phyloP scores from a whole-genome alignment of 345 rosid species.

The Orychophragmus violaceus region DNA sequence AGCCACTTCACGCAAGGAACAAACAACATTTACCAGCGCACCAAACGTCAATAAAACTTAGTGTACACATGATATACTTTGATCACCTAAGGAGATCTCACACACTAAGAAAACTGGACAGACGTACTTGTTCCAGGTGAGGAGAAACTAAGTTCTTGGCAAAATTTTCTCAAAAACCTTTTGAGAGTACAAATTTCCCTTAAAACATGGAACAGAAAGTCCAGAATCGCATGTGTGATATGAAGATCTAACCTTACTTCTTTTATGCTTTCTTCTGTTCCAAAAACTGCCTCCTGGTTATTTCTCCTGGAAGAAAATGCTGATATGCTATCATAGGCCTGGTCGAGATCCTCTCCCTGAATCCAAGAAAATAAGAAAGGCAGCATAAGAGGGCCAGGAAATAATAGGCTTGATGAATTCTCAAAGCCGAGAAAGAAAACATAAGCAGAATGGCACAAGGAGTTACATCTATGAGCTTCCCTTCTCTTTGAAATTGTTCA shows the following conservation, averaged over 20 bases:
- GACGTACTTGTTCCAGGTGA: neutral
- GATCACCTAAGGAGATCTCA: neutral
- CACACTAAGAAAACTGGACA: neutral
- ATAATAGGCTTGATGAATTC: neutral
- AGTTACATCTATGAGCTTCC: slow-evolving; percentile 70
- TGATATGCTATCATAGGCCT: slow-evolving; percentile 90
- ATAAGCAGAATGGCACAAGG: neutral
- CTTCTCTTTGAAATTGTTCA: slow-evolving; percentile 68
- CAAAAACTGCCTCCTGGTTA: slow-evolving; percentile 89
- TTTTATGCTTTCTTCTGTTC: slow-evolving; percentile 81
- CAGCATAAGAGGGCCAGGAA: neutral
- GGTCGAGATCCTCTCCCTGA: slow-evolving; percentile 92
- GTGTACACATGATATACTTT: neutral
- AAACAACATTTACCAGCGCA: neutral
- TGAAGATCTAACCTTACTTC: slow-evolving; percentile 60
- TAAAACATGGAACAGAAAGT: too few species aligned
- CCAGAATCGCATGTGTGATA: neutral
- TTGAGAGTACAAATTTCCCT: too few species aligned
- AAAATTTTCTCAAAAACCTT: too few species aligned
- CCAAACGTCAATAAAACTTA: neutral
- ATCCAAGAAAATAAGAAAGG: neutral
- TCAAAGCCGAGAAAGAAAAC: neutral
- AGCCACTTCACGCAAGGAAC: neutral
- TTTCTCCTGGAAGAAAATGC: slow-evolving; percentile 83
- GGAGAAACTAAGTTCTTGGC: neutral